Evolutionary conservation across 805 yeast genomes (phyloP).

Genomic region (Starmerella sp.): DNA sequence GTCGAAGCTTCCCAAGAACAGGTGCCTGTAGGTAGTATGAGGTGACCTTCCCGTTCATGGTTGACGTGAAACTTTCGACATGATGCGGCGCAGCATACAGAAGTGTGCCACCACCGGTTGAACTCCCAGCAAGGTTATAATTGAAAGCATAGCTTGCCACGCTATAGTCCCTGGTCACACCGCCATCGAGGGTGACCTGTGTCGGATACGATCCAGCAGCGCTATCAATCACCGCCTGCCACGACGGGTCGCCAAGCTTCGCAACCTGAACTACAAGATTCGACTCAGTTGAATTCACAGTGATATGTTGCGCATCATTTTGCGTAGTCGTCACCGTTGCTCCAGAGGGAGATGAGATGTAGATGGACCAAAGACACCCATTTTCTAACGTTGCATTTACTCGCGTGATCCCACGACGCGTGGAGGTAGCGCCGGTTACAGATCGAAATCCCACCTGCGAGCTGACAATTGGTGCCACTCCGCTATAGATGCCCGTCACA

Average conservation of each 20-base stretch:
- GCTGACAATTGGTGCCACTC: constrained; percentile 37
- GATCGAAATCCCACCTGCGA: constrained; percentile 38
- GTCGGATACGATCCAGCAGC: constrained; percentile 62
- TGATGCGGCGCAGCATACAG: constrained; percentile 66
- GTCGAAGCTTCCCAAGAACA: constrained; percentile 34
- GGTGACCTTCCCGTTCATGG: constrained; percentile 29
- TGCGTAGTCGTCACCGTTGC: constrained; percentile 29
- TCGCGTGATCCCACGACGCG: constrained; percentile 26
- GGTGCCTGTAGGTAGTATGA: constrained; percentile 37
- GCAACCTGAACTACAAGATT: constrained; percentile 23
- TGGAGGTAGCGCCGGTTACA: constrained; percentile 30
- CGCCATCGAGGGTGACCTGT: constrained; percentile 40
- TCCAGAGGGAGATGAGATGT: constrained; percentile 34
- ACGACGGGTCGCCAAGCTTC: constrained; percentile 31
- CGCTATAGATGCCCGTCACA: constrained; percentile 51
- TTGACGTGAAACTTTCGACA: constrained; percentile 34
- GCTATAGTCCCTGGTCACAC: constrained; percentile 30
- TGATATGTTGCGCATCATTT: constrained; percentile 34
- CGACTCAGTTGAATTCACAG: constrained; percentile 35
- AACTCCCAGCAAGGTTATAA: constrained; percentile 42
- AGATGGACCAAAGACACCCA: constrained; percentile 40
- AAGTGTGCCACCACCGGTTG: constrained; percentile 35
- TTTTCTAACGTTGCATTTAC: constrained; percentile 33
- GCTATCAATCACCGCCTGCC: constrained; percentile 40
- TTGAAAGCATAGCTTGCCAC: constrained; percentile 39